Evolutionary conservation across 306 rosid species (phyloP).

Genomic region (Canavalia ensiformis): DNA sequence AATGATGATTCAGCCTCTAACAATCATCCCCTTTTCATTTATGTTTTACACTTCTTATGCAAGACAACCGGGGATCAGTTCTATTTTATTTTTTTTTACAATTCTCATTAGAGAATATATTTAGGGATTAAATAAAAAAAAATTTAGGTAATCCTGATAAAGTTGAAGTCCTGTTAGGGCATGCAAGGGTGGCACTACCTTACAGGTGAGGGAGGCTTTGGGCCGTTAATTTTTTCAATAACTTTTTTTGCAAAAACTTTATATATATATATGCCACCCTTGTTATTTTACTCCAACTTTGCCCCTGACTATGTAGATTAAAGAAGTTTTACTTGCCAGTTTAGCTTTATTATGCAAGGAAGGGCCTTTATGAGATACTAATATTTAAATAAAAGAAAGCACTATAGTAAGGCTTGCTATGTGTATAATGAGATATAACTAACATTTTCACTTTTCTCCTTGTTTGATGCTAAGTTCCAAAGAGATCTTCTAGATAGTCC

Average conservation of each 20-base stretch:
- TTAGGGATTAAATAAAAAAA: background rate
- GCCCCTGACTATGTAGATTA: background rate
- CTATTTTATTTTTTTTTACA: background rate
- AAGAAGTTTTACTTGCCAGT: background rate
- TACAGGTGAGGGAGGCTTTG: background rate
- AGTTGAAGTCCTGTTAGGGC: background rate
- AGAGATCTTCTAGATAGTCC: background rate
- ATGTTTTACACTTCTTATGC: slow-evolving; percentile 30
- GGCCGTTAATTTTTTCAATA: background rate
- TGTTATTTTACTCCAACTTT: background rate
- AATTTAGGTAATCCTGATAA: background rate
- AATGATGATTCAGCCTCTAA: background rate
- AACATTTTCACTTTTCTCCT: slow-evolving; percentile 16
- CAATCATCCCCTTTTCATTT: slow-evolving; percentile 12
- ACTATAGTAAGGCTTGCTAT: background rate
- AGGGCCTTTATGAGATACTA: background rate
- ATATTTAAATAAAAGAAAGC: background rate
- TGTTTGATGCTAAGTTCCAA: slow-evolving; percentile 11
- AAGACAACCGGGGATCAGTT: background rate
- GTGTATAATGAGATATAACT: background rate
- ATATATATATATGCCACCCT: no score
- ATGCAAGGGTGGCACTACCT: background rate
- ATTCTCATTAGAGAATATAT: background rate
- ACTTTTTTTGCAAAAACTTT: background rate
- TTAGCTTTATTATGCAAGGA: background rate